Evolutionary conservation across 306 rosid species (phyloP).

Genomic region (Begonia masoniana): DNA sequence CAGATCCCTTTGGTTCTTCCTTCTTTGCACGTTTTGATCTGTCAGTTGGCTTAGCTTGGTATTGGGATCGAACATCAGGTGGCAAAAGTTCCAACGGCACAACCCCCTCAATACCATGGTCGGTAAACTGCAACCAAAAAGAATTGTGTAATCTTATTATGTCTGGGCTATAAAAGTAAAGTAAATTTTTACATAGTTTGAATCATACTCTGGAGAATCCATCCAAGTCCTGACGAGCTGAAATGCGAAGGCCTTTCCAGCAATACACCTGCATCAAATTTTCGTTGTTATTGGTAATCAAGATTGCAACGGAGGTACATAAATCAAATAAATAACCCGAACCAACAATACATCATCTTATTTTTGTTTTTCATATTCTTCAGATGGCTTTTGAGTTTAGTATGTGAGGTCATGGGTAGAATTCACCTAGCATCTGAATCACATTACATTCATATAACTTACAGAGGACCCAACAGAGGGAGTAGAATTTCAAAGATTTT

Average conservation of each 20-base stretch:
- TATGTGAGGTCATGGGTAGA: no score
- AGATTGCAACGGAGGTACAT: no score
- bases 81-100: constrained; percentile 89
- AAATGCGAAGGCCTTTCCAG: constrained; percentile 94
- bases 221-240: constrained; percentile 96
- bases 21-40: constrained; percentile 73
- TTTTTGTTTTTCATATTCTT: no score
- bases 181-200: neutral
- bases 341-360: no score
- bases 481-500: no score
- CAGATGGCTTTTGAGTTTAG: no score
- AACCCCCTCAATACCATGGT: constrained; percentile 82
- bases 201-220: constrained; percentile 77
- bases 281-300: no score
- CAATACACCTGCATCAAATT: constrained; percentile 65
- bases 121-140: constrained; percentile 57
- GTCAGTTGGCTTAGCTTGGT: constrained; percentile 73
- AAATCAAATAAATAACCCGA: no score
- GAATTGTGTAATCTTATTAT: neutral
- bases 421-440: no score
- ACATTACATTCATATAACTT: no score
- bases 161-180: constrained; percentile 5
- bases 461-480: no score
- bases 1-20: constrained; percentile 60
- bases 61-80: constrained; percentile 67